Percentiles rank a stretch among this genome's conserved stretches.
phyloP scores from a whole-genome alignment of 805 yeast species.

The Scheffersomyces stipitis region DNA sequence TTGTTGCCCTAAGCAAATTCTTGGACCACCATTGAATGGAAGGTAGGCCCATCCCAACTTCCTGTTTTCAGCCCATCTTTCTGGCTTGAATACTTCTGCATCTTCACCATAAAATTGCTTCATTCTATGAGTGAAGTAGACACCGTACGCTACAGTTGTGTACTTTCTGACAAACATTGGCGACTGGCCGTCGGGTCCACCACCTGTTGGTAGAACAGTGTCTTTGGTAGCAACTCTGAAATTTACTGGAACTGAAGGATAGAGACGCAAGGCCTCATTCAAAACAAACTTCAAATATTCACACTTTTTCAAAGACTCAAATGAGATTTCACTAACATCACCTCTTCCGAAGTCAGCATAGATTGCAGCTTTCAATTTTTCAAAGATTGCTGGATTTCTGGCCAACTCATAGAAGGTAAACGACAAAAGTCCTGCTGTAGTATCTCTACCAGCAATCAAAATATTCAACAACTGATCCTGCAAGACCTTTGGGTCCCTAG shows the following conservation, averaged over 20 bases:
- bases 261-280: conserved; percentile 47
- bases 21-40: too few relatives aligned
- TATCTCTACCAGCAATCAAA: conserved; percentile 36
- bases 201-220: conserved; percentile 49
- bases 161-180: conserved; percentile 47
- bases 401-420: conserved; percentile 22
- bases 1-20: conserved; percentile 56
- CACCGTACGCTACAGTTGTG: conserved; percentile 35
- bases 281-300: conserved; percentile 44
- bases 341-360: conserved; percentile 20
- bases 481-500: conserved; percentile 43
- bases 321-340: conserved; percentile 26
- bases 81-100: conserved; percentile 43
- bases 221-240: conserved; percentile 43
- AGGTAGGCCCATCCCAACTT: too few relatives aligned
- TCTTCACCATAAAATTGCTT: conserved; percentile 42
- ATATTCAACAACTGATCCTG: conserved; percentile 50
- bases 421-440: conserved; percentile 29
- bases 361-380: conserved; percentile 19
- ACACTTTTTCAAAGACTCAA: conserved; percentile 46
- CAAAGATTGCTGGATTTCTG: conserved; percentile 20
- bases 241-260: conserved; percentile 50
- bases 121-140: conserved; percentile 43
- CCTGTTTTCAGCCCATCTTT: conserved; percentile 47
- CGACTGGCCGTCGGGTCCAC: conserved; percentile 37